These are phyloP conservation scores for Plasmodium vivax DNA, from an alignment of 169 alveolate genomes.

Conservation along the genomic window DNA sequence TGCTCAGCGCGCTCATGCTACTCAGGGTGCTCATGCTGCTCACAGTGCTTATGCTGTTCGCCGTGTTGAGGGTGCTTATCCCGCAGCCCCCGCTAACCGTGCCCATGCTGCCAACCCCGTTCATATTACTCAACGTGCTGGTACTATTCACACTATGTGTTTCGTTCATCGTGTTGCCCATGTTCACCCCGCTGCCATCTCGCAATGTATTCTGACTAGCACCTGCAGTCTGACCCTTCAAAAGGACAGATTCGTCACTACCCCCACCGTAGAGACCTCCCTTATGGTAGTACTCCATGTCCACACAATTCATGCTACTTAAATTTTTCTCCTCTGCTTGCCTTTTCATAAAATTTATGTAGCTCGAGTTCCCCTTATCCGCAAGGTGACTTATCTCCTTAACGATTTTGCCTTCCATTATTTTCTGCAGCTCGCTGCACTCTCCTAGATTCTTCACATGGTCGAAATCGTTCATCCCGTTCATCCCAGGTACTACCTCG, in stretches of 20 bases:
- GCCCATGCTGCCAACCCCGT: background rate
- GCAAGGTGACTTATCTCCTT: slow-evolving; percentile 17
- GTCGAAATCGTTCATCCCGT: background rate
- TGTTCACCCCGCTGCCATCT: background rate
- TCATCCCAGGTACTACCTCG: background rate
- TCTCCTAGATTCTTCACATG: background rate
- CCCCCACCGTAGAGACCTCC: background rate
- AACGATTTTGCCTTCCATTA: background rate
- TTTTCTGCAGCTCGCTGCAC: background rate
- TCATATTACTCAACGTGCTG: background rate
- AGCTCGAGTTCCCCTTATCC: background rate
- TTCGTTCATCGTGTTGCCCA: background rate
- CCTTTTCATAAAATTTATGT: slow-evolving; percentile 12
- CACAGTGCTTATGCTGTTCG: background rate
- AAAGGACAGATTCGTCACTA: background rate
- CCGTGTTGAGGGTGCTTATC: background rate
- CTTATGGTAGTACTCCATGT: slow-evolving; percentile 2
- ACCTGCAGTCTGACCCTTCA: background rate
- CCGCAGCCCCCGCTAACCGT: background rate
- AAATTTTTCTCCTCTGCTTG: background rate
- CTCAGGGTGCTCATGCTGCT: background rate
- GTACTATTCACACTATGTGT: background rate
- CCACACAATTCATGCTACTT: background rate
- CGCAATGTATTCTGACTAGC: background rate
- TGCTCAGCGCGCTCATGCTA: background rate